These are phyloP conservation scores for Pouteria campechiana DNA, from an alignment of 179 eudicot genomes.

Conservation along the genomic window DNA sequence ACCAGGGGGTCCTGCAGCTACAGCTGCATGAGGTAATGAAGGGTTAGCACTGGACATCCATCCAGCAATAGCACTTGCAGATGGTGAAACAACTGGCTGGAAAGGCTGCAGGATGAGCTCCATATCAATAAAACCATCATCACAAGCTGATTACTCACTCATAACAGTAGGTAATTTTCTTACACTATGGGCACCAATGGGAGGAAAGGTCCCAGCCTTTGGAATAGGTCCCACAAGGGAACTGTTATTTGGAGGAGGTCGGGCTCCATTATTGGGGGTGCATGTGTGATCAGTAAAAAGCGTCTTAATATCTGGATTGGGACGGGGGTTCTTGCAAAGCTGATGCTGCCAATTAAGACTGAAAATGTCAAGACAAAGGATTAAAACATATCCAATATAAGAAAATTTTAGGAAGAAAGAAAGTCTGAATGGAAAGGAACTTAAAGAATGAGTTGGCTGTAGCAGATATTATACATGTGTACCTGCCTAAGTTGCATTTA, in stretches of 20 bases:
- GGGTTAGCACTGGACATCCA: slow-evolving; percentile 51
- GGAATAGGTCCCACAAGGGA: slow-evolving; percentile 37
- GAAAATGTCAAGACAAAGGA: no score
- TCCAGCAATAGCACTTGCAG: slow-evolving; percentile 45
- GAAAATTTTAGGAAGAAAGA: not conserved
- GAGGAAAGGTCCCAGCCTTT: slow-evolving; percentile 38
- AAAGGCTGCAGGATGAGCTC: slow-evolving; percentile 30
- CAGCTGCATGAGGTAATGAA: slow-evolving; percentile 42
- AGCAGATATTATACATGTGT: not conserved
- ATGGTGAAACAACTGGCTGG: slow-evolving; percentile 44
- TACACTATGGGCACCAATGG: slow-evolving; percentile 44
- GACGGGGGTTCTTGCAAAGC: slow-evolving; percentile 60
- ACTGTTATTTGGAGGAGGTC: slow-evolving; percentile 36
- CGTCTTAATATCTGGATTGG: slow-evolving; percentile 57
- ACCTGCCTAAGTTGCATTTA: not conserved
- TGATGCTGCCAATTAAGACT: slow-evolving; percentile 81
- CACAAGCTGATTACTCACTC: not conserved
- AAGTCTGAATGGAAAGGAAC: not conserved
- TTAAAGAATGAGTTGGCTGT: not conserved
- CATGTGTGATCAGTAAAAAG: slow-evolving; percentile 62
- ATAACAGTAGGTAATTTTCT: slow-evolving; percentile 9
- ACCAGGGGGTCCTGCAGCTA: slow-evolving; percentile 40
- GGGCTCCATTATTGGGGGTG: slow-evolving; percentile 43
- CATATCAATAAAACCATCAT: not conserved
- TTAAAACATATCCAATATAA: no score